These are phyloP conservation scores for Tolypocladium guangdongense DNA, from an alignment of 2,329 filamentous ascomycete genomes.

Conservation along the genomic window DNA sequence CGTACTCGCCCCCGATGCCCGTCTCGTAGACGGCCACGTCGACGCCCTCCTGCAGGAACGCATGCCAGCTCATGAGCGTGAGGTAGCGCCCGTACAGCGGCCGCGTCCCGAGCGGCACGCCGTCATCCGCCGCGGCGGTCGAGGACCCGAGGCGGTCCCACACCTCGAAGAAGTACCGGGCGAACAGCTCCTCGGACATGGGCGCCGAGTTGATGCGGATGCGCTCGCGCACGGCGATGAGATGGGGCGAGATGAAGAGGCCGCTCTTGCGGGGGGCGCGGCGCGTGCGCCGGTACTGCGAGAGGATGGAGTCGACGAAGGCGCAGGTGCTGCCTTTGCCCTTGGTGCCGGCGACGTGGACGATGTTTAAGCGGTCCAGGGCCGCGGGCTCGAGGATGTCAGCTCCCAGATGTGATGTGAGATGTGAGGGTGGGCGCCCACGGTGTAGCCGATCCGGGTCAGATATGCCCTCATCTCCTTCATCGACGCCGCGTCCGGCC, in stretches of 20 bases:
- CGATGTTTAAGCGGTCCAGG: slow-evolving; percentile 49
- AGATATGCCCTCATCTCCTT: slow-evolving; percentile 74
- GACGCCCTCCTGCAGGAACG: slow-evolving; percentile 52
- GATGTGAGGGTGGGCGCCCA: slow-evolving; percentile 11
- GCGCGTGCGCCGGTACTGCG: slow-evolving; percentile 30
- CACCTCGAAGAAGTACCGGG: slow-evolving; percentile 57
- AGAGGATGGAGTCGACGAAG: slow-evolving; percentile 53
- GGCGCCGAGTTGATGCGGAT: slow-evolving; percentile 51
- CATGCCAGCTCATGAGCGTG: slow-evolving; percentile 56
- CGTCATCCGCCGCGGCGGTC: slow-evolving; percentile 18
- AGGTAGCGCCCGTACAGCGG: slow-evolving; percentile 52
- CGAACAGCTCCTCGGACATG: slow-evolving; percentile 47
- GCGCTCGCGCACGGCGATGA: slow-evolving; percentile 56
- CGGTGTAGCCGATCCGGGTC: slow-evolving; percentile 64
- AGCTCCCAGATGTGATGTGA: background rate
- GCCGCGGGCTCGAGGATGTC: slow-evolving; percentile 25
- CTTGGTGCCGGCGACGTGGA: slow-evolving; percentile 68
- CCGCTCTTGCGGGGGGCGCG: slow-evolving; percentile 37
- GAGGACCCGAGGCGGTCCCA: slow-evolving; percentile 44
- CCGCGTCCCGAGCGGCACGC: slow-evolving; percentile 26
- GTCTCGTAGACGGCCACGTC: slow-evolving; percentile 55
- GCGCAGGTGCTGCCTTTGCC: slow-evolving; percentile 66
- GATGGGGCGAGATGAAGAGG: slow-evolving; percentile 59
- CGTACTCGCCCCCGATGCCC: slow-evolving; percentile 56
- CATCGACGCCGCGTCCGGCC: slow-evolving; percentile 58